Evolutionary conservation across 331 rosid genomes (phyloP).

Genomic region (Cydonia oblonga): DNA sequence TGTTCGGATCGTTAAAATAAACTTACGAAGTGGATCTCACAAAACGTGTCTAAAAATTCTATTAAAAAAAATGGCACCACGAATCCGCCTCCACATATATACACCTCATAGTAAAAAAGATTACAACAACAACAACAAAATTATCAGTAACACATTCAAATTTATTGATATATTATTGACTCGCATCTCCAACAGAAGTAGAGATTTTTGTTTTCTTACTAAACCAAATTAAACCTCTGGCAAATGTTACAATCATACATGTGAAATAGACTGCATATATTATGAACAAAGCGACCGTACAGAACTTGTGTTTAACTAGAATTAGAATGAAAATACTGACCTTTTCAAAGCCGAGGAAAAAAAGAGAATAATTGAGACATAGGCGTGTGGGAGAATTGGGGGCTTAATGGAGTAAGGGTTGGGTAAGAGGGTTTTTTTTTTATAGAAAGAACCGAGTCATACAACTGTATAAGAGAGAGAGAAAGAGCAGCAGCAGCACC

Average conservation of each 20-base stretch:
- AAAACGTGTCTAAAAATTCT: no score
- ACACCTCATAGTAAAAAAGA: no score
- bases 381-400: neutral
- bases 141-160: no score
- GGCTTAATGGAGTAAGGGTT: neutral
- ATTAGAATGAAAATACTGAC: neutral
- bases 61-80: no score
- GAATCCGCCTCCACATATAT: no score
- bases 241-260: no score
- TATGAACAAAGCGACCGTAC: neutral
- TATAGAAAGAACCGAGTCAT: neutral
- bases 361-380: neutral
- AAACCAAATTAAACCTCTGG: no score
- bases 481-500: neutral
- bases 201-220: no score
- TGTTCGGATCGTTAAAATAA: no score
- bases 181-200: no score
- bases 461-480: neutral
- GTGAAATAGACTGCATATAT: neutral
- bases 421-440: neutral
- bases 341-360: neutral
- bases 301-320: neutral
- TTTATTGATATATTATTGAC: no score
- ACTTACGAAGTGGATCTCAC: accelerated
- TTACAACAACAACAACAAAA: no score